These are phyloP conservation scores for Aspergillus funiculosus DNA, from an alignment of 495 filamentous ascomycete species.

Conservation along the genomic window DNA sequence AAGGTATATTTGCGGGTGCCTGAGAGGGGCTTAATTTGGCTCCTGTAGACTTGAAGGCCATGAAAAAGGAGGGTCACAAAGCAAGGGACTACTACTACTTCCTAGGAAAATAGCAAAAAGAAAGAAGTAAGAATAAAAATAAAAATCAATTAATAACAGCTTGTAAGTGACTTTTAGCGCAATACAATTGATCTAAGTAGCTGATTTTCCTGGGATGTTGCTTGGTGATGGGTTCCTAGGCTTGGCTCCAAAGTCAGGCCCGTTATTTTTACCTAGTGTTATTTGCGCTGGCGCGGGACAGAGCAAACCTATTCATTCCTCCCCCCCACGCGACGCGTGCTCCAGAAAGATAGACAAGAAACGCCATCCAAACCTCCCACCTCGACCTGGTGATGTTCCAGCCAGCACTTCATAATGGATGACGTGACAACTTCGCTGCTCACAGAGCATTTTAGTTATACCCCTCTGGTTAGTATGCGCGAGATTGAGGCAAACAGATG, in stretches of 20 bases:
- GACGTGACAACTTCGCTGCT: conserved; percentile 63
- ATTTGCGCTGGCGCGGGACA: conserved; percentile 9
- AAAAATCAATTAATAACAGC: too few species aligned
- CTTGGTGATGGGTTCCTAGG: neutral
- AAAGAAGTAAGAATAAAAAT: too few species aligned
- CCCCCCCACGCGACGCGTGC: conserved; percentile 22
- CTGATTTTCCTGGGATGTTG: too few species aligned
- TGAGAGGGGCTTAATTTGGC: too few species aligned
- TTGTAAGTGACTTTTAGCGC: too few species aligned
- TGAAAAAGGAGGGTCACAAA: too few species aligned
- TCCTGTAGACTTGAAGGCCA: too few species aligned
- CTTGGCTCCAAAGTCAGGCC: neutral
- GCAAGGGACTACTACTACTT: too few species aligned
- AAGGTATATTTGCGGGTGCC: too few species aligned
- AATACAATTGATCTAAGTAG: too few species aligned
- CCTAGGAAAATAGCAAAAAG: too few species aligned
- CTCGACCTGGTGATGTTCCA: conserved; percentile 4
- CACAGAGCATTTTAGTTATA: conserved; percentile 94
- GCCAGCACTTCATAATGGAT: conserved; percentile 28
- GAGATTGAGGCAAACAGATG: neutral
- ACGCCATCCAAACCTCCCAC: neutral
- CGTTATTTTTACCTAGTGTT: neutral
- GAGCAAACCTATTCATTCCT: conserved; percentile 1
- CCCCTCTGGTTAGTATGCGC: conserved; percentile 65
- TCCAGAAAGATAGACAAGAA: conserved; percentile 1